Conservation (phyloP, 352 stramenopile genomes). For the Globisporangium viniferum region DNA sequence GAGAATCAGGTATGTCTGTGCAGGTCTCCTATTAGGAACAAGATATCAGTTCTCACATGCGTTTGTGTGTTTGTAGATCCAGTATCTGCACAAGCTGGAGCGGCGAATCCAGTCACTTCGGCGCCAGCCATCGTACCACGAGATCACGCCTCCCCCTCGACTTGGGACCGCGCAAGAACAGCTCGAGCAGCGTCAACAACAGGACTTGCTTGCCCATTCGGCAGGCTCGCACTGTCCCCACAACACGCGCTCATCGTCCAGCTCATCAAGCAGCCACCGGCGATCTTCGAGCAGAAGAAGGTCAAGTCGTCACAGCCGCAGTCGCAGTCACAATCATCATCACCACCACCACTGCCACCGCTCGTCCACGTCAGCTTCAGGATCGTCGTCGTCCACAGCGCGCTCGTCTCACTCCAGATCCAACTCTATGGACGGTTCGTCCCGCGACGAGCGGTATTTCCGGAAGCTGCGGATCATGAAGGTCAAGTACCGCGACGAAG, state of each 20-base stretch:
- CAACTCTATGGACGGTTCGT: not conserved
- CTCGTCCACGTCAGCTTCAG: not conserved
- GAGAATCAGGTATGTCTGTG: constrained; percentile 39
- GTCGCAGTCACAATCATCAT: not conserved
- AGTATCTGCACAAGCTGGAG: constrained; percentile 70
- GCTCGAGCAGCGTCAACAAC: constrained; percentile 6
- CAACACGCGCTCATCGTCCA: not conserved
- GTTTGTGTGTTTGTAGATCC: constrained; percentile 16
- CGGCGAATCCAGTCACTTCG: constrained; percentile 62
- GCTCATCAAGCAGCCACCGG: constrained; percentile 20
- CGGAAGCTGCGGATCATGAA: constrained; percentile 67
- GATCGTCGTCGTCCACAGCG: constrained; percentile 4
- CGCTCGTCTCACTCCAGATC: constrained; percentile 1
- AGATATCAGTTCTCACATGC: not conserved
- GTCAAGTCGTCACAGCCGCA: constrained; percentile 7
- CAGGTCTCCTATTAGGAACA: not conserved
- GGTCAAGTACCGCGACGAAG: constrained; percentile 71
- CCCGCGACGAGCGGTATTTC: constrained; percentile 65
- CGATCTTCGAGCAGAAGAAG: constrained; percentile 12
- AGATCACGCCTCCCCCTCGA: constrained; percentile 6
- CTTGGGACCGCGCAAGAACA: constrained; percentile 10
- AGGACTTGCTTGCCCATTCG: not conserved
- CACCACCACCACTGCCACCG: not conserved
- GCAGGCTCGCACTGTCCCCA: not conserved
- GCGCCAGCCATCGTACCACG: constrained; percentile 40